Base-by-base conservation (phyloP, 352 stramenopile genomes). In the Pilasporangium apinafurcum region DNA sequence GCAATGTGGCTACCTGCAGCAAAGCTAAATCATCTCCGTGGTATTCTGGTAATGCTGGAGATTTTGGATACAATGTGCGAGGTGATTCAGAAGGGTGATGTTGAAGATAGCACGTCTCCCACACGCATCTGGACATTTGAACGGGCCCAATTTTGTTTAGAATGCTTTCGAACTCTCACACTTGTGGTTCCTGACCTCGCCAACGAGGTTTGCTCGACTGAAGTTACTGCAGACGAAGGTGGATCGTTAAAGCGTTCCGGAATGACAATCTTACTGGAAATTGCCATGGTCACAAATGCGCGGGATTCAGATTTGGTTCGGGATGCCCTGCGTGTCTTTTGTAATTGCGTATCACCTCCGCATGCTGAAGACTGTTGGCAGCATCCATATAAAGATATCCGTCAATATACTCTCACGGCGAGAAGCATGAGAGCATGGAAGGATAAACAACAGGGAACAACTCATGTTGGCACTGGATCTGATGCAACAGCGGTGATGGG, bases 321-420 rank as follows among this genome's bases (percentile, higher is more conserved):
- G 7, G 75, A 86, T 33, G 74, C 74, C 2, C 55, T 94, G 8
- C 56, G 68, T 12, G 77, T 94, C 0, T 79, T 94, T 41, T 92
- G 82, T 56, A 90, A 89, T 33, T 92, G 82, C 43, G 82, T 94
- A 10, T 86, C 70, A 2, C 71, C 78, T 24, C 81, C 78, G 22
- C 76, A 92, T 14, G 50, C 65, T 24, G 79, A 92, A 45, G 71
- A 89, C 31, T 92, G 79, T 41, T 92, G 79, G 79, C 79, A 92
- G 16, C 79, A 92, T 32, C 79, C 79, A 1, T 79, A 83, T 56
- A 92, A 92, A 53, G 79, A 89, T 26, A 85, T 92, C 48, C 71
- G 76, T 0, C 76, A 92, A 48, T 89, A 77, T 21, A 87, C 79
- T 4, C 41, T 92, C 16, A 89, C 79, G 18, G 75, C 71, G 8